These are phyloP conservation scores for Raphanus hybrid DNA, from an alignment of 441 rosid genomes.

Conservation along the genomic window DNA sequence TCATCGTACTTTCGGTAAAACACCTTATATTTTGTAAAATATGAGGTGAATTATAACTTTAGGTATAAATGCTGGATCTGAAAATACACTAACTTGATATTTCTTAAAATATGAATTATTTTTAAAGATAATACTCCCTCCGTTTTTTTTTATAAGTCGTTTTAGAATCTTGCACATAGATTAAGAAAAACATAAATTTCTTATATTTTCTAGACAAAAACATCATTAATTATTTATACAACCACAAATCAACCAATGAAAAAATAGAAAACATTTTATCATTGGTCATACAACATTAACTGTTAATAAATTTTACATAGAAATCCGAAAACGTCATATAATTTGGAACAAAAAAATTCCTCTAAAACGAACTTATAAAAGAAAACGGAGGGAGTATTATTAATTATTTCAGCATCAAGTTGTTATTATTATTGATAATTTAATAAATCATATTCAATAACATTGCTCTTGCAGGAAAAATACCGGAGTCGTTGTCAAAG, in stretches of 20 bases:
- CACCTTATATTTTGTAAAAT: background rate
- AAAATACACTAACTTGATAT: background rate
- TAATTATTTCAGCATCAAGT: background rate
- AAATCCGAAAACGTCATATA: too few relatives aligned
- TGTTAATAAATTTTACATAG: too few relatives aligned
- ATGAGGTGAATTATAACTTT: background rate
- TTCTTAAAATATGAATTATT: background rate
- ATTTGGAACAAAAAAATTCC: too few relatives aligned
- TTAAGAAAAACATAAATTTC: too few relatives aligned
- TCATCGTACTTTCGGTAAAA: background rate
- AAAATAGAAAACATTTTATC: too few relatives aligned
- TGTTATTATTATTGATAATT: background rate
- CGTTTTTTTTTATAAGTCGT: too few relatives aligned
- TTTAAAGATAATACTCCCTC: background rate
- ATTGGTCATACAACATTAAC: too few relatives aligned
- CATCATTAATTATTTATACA: too few relatives aligned
- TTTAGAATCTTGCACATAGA: too few relatives aligned
- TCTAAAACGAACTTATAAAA: too few relatives aligned
- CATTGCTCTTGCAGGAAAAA: constrained; percentile 43
- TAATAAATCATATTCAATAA: background rate
- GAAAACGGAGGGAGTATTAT: background rate
- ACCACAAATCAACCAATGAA: too few relatives aligned
- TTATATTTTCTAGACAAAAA: too few relatives aligned
- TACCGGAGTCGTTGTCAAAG: constrained; percentile 64
- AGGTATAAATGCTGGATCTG: background rate